Base-by-base conservation (phyloP, 1,139 yeast genomes). In the Diutina mesorugosa region DNA sequence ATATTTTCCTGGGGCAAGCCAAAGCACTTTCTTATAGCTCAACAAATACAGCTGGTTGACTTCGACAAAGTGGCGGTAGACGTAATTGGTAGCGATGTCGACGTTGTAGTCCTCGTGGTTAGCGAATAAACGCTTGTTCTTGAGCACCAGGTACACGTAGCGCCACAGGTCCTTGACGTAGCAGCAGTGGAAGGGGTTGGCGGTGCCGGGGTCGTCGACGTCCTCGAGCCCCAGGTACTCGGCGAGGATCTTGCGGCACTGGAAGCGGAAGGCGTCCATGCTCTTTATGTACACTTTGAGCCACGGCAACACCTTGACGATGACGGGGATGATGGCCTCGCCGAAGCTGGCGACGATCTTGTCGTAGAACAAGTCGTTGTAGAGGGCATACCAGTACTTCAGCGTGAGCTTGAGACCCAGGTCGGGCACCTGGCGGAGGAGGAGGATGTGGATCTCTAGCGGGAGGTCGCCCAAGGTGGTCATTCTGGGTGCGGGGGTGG, bases 141-240 rank as follows among this genome's bases (percentile, higher is more conserved):
- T 73, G 57, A 80, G 68, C 3, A 83, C 67, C 0, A 81, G 73
- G 60, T 78, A 79, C 1, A 81, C 71, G 53, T 81, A 71, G 60
- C 70, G 73, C 86, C 87, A 82, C 1, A 85, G 77, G 68, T 83
- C 84, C 57, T 69, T 69, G 46, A 81, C 61, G 59, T 63, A 76
- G 48, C 64, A 63, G 47, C 69, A 41, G 14, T 38, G 47, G 46
- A 41, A 38, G 9, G 32, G 46, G 45, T 38, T 41, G 4, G 35
- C 46, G 7, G 9, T 6, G 6, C 41, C 46, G 21, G 12, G 32
- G 14, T 21, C 45, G 29, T 50, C 53, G 18, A 9, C 10, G 14
- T 51, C 54, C 10, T 21, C 32, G 6, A 51, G 54, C 9, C 45
- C 28, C 18, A 41, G 10, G 8, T 18, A 4, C 4, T 38, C 10